phyloP scores from a whole-genome alignment of 176 grass and related monocot species.

The Pharus latifolius region DNA sequence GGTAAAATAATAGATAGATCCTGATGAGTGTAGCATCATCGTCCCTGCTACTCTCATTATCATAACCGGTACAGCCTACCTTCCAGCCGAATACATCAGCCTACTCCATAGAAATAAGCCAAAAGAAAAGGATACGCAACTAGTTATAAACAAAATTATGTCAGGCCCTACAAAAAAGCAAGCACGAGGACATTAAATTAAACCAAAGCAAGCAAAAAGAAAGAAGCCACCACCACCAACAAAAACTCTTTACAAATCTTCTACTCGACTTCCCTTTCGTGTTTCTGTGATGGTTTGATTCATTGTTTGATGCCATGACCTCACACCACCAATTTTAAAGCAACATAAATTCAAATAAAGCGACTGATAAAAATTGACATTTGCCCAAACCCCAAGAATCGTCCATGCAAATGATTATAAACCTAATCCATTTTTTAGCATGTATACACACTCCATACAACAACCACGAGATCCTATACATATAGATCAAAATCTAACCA shows the following conservation, averaged over 20 bases:
- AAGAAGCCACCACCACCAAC: not conserved
- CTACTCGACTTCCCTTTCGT: not conserved
- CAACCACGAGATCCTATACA: not conserved
- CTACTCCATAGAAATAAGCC: too few species aligned
- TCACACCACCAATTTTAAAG: not conserved
- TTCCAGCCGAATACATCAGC: not conserved
- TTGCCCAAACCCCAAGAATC: not conserved
- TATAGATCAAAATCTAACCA: not conserved
- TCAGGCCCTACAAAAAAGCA: not conserved
- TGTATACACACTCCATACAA: too few species aligned
- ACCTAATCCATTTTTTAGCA: too few species aligned
- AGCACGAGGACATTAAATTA: not conserved
- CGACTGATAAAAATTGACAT: not conserved
- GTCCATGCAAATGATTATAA: too few species aligned
- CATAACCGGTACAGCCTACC: not conserved
- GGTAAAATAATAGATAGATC: too few species aligned
- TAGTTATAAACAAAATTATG: too few species aligned
- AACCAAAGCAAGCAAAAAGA: not conserved
- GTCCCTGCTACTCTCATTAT: not conserved
- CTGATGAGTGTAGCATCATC: not conserved
- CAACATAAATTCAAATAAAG: not conserved
- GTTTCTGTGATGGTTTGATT: not conserved
- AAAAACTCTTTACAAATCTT: not conserved
- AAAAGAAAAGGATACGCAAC: too few species aligned
- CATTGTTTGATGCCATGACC: not conserved